These are phyloP conservation scores for Phaeoacremonium minimum DNA, from an alignment of 2,329 filamentous ascomycete genomes.

Conservation along the genomic window DNA sequence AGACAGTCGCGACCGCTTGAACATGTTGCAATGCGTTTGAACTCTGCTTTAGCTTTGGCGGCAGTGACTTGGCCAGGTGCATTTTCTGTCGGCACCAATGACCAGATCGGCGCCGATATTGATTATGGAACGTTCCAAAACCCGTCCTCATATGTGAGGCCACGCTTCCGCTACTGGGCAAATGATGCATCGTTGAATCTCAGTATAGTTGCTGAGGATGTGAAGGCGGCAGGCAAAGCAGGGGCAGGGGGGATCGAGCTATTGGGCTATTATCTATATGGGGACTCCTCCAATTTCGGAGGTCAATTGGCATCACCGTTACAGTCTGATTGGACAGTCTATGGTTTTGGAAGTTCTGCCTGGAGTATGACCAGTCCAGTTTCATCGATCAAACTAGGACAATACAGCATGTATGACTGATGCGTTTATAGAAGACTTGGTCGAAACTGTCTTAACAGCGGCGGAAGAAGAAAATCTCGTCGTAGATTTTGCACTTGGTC, in stretches of 20 bases:
- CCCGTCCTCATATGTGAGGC: conserved; percentile 1
- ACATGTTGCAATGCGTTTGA: too few species aligned
- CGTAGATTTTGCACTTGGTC: conserved; percentile 40
- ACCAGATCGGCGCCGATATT: background rate
- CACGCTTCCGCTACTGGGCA: conserved; percentile 3
- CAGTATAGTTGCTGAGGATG: too few species aligned
- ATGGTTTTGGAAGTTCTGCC: conserved; percentile 29
- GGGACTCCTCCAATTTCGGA: too few species aligned
- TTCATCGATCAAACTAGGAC: background rate
- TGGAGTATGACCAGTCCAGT: conserved; percentile 3
- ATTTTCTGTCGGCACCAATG: background rate
- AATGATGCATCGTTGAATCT: conserved; percentile 2
- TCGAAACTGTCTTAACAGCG: conserved; percentile 20
- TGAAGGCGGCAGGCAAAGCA: too few species aligned
- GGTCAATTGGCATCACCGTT: too few species aligned
- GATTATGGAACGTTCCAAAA: conserved; percentile 4
- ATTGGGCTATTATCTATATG: too few species aligned
- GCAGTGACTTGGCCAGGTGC: too few species aligned
- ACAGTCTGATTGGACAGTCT: conserved; percentile 7
- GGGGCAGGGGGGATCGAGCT: too few species aligned
- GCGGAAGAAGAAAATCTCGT: conserved; percentile 26
- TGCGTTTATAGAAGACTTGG: conserved; percentile 19
- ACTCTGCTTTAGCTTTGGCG: too few species aligned
- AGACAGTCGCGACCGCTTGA: too few species aligned
- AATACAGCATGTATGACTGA: background rate